Evolutionary conservation across 768 basidiomycete genomes (phyloP), one percentile per base, ranked within the genome.

Genomic region (Mycena belliarum): DNA sequence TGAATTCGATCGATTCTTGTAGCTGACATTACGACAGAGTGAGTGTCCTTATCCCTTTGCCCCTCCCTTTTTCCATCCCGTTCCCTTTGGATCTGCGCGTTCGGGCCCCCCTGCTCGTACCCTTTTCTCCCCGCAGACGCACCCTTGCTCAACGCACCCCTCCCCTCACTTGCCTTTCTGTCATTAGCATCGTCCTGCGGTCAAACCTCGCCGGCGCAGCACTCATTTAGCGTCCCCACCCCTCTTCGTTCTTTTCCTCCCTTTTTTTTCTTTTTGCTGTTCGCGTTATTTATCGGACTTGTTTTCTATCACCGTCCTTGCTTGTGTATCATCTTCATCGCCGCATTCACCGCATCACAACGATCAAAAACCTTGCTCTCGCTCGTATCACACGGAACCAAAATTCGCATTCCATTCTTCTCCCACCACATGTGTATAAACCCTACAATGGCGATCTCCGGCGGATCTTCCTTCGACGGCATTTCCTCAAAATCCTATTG

Each of bases 121-220:
- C 69, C 63, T 66, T 64, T 65, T 60, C 67, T 69, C 51, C 55
- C 54, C 62, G 46, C 58, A 44, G 35, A 56, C 33, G 57, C 57
- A 59, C 35, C 35, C 47, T 52, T 63, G 57, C 61, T 63, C 61
- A 63, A 63, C 55, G 49, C 45, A 51, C 28, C 37, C 53, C 20
- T 20, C 38, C 38, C 29, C 12, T 32, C 7, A n/a, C 26, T 20
- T 5, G 18, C 28, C 35, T 16, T 32, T 32, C 44, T 33, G 18
- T 50, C 42, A 32, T 55, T 77, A 89, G 87, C 78, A 87, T 87
- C 68, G 79, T 85, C 66, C 80, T 90, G 60, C 86, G 87, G 66
- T 73, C 77, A 55, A 86, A 82, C 69, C 83, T 90, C 62, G 78
- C 83, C 70, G 77, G 77, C 61, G 86, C 87, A 57, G 86, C 86